These are phyloP conservation scores for Blastobotrys elegans DNA, from an alignment of 1,139 yeast species.

Conservation along the genomic window DNA sequence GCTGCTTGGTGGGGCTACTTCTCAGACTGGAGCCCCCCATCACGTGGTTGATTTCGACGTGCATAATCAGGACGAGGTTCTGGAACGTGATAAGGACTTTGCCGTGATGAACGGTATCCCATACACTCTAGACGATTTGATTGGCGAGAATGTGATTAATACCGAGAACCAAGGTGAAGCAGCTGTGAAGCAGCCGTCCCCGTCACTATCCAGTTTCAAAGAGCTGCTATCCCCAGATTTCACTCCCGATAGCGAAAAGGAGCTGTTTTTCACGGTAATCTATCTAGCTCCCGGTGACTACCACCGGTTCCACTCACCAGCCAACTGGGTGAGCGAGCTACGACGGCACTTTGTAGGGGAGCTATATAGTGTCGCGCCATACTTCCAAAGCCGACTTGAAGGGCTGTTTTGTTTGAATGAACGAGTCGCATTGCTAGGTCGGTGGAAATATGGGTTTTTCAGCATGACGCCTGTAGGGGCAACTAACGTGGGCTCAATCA, in stretches of 20 bases:
- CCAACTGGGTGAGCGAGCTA: slow-evolving; percentile 90
- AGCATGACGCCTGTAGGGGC: slow-evolving; percentile 99
- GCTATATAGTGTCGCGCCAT: slow-evolving; percentile 93
- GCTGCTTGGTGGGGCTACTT: slow-evolving; percentile 55
- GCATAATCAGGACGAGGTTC: slow-evolving; percentile 40
- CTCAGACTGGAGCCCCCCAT: slow-evolving; percentile 53
- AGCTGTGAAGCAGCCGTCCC: slow-evolving; percentile 20
- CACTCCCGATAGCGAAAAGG: slow-evolving; percentile 41
- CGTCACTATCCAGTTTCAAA: slow-evolving; percentile 14
- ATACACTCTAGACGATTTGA: slow-evolving; percentile 62
- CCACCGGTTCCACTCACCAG: slow-evolving; percentile 95
- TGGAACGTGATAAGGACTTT: slow-evolving; percentile 64
- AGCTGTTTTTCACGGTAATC: slow-evolving; percentile 82
- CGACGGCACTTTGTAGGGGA: slow-evolving; percentile 97
- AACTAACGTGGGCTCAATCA: slow-evolving; percentile 94
- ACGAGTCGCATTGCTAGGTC: slow-evolving; percentile 89
- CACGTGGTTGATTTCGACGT: slow-evolving; percentile 46
- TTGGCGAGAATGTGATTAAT: slow-evolving; percentile 44
- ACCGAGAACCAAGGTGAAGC: slow-evolving; percentile 36
- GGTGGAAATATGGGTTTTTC: slow-evolving; percentile 96
- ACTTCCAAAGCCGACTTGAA: slow-evolving; percentile 80
- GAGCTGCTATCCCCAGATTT: slow-evolving; percentile 28
- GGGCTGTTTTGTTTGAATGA: slow-evolving; percentile 90
- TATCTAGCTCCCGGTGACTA: slow-evolving; percentile 98
- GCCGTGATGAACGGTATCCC: slow-evolving; percentile 74